Evolutionary conservation across 1,139 yeast species (phyloP), one percentile per base, ranked within the genome.

Genomic region (Citeromyces hawaiiensis): DNA sequence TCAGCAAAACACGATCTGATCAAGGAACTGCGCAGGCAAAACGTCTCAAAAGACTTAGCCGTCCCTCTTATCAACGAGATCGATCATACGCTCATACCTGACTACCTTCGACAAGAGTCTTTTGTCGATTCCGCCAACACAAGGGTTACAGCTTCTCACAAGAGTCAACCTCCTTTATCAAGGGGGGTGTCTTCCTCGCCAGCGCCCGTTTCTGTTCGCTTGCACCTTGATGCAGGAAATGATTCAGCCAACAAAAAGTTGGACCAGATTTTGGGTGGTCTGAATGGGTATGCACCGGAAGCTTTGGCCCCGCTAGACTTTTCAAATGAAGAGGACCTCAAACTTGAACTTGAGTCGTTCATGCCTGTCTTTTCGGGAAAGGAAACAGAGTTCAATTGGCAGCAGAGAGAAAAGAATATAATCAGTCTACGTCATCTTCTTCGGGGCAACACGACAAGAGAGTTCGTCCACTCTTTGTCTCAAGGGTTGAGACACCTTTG

Each of bases 331-430:
- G 60, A 58, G 3, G 61, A 58, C 3, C 46, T 74, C 14, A 45
- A 51, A 13, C 53, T 54, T 17, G 63, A 64, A 31, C 46, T 72
- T 17, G 68, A 63, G 25, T 48, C 51, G 3, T 48, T 71, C 50
- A 39, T 57, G 11, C 44, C 59, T 0, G 61, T 66, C 4, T 58
- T 91, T 51, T 70, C 68, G n/a, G 80, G 78, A 2, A 86, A 80
- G 50, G 98, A 93, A 56, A 81, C 94, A 0, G 98, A 93, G 53
- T 69, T 68, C 44, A 91, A 91, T 53, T 91, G 99, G 99, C 61
- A 66, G 19, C 50, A 54, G 1, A 68, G 99, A 51, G 96, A 88
- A 49, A 68, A 69, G 42, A 63, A 63, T 42, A 69, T 87, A 2
- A 51, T 70, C 2, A 68, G 66, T 40, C 53, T 86, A 33, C 66